These are phyloP conservation scores for Moesziomyces aphidis DNA, from an alignment of 1,284 basidiomycete genomes.

Conservation along the genomic window DNA sequence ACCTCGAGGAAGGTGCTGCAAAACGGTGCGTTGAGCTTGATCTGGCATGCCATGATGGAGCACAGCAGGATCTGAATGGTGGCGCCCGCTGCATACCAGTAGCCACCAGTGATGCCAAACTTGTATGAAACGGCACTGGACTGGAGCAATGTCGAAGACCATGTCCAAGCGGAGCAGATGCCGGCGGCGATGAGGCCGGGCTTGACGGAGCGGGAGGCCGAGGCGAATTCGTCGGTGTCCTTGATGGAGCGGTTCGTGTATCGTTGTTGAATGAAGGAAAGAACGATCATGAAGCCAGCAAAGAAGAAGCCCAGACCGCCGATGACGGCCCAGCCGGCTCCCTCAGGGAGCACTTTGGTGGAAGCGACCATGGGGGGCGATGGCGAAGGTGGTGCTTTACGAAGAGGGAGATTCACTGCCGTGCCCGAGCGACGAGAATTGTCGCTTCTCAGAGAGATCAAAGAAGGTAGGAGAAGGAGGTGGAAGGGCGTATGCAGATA, in stretches of 20 bases:
- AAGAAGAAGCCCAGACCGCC: constrained; percentile 62
- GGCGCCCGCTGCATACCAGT: constrained; percentile 62
- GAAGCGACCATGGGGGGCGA: constrained; percentile 19
- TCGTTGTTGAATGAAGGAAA: constrained; percentile 58
- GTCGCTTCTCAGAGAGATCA: no score
- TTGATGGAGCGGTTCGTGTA: constrained; percentile 56
- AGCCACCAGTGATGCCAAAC: constrained; percentile 32
- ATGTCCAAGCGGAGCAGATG: constrained; percentile 75
- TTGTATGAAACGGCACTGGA: constrained; percentile 72
- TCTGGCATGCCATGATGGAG: constrained; percentile 69
- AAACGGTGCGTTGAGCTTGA: constrained; percentile 75
- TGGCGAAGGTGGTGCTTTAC: neutral
- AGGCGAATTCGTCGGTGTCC: constrained; percentile 64
- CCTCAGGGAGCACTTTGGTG: constrained; percentile 53
- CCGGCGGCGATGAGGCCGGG: constrained; percentile 90
- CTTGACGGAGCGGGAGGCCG: constrained; percentile 71
- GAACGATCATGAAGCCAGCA: constrained; percentile 57
- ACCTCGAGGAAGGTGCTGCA: constrained; percentile 77
- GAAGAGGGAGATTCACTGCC: no score
- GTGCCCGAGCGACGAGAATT: no score
- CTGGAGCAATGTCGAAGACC: constrained; percentile 73
- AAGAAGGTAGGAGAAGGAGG: no score
- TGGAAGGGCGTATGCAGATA: no score
- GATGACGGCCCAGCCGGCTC: constrained; percentile 65
- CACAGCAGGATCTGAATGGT: constrained; percentile 80